Evolutionary conservation across 768 basidiomycete species (phyloP).

Genomic region (Suillus luteus): DNA sequence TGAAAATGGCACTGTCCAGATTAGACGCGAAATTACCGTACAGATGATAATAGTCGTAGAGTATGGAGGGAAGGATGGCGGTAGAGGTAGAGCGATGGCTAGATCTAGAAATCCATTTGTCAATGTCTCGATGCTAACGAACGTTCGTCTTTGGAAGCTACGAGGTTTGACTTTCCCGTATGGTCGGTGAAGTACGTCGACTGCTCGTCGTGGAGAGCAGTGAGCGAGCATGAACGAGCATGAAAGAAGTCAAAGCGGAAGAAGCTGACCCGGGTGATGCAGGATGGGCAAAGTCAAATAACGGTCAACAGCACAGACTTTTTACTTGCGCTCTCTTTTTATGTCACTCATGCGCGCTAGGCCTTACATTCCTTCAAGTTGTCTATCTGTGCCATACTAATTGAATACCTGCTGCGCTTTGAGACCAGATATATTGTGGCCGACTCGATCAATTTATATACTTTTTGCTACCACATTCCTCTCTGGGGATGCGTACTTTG

Average conservation of each 20-base stretch:
- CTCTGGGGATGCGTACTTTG: not conserved
- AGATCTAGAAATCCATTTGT: constrained; percentile 76
- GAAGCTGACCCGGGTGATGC: not conserved
- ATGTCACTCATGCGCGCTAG: not conserved
- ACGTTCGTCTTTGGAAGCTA: constrained; percentile 21
- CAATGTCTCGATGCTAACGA: constrained; percentile 35
- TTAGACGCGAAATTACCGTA: constrained; percentile 60
- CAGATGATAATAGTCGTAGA: constrained; percentile 74
- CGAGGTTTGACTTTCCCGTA: constrained; percentile 14
- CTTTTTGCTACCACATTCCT: not conserved
- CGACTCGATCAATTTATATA: not conserved
- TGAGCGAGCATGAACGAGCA: constrained; percentile 28
- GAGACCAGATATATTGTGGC: not conserved
- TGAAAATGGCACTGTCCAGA: constrained; percentile 65
- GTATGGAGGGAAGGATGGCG: constrained; percentile 68
- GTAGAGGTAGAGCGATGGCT: constrained; percentile 71
- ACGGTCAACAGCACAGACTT: not conserved
- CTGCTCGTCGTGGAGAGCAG: constrained; percentile 18
- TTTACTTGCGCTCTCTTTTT: not conserved
- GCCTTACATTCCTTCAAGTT: not conserved
- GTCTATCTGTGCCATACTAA: not conserved
- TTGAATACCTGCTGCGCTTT: not conserved
- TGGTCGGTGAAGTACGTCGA: constrained; percentile 14
- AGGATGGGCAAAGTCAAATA: not conserved
- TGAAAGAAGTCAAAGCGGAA: constrained; percentile 1